Conservation (phyloP, 2,329 filamentous ascomycete species). For the Neonectria magnoliae region DNA sequence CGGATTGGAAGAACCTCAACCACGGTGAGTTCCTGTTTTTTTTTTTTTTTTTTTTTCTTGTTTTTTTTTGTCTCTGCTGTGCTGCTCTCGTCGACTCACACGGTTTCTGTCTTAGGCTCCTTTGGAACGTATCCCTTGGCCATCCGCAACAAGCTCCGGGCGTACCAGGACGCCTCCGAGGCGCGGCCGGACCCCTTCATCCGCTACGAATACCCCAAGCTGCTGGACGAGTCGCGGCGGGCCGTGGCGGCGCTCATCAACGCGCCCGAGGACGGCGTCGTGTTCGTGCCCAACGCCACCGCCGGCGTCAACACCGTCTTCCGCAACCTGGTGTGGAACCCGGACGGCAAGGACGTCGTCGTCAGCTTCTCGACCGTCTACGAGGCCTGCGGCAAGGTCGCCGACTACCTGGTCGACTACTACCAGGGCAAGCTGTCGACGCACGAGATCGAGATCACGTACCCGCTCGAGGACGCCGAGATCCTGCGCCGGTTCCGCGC, state of each 20-base stretch:
- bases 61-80: not conserved
- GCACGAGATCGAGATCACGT: slow-evolving; percentile 68
- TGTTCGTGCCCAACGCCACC: slow-evolving; percentile 86
- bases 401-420: slow-evolving; percentile 77
- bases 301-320: slow-evolving; percentile 81
- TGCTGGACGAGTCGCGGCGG: slow-evolving; percentile 74
- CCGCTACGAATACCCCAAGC: slow-evolving; percentile 70
- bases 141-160: slow-evolving; percentile 67
- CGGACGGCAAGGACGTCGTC: slow-evolving; percentile 80
- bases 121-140: slow-evolving; percentile 78
- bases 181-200: slow-evolving; percentile 79
- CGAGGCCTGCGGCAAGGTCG: slow-evolving; percentile 77
- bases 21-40: slow-evolving; percentile 65
- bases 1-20: slow-evolving; percentile 78
- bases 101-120: slow-evolving; percentile 63
- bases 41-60: not conserved
- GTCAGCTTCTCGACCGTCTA: slow-evolving; percentile 84
- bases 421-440: slow-evolving; percentile 56
- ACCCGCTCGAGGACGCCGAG: slow-evolving; percentile 76
- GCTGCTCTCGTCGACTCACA: not conserved
- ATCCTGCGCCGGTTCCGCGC: slow-evolving; percentile 70
- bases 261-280: slow-evolving; percentile 71
- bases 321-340: slow-evolving; percentile 74
- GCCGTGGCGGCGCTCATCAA: slow-evolving; percentile 74
- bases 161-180: slow-evolving; percentile 76